phyloP scores from a whole-genome alignment of 192 early-diverging fungal genomes.

The Kickxella alabastrina region DNA sequence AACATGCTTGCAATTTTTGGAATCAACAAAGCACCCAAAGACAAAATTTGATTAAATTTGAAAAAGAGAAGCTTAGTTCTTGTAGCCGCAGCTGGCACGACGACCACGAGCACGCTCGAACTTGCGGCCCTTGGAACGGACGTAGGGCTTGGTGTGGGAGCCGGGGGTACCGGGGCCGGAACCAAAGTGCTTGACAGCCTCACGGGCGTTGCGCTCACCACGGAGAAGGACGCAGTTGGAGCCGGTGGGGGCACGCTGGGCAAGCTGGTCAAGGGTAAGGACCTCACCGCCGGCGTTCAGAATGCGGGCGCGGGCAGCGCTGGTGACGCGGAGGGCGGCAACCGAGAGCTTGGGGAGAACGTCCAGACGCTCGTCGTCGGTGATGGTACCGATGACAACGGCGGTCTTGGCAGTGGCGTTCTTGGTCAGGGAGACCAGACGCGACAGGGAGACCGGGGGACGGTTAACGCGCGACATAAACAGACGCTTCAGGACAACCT shows the following conservation, averaged over 20 bases:
- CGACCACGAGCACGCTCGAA: conserved; percentile 99
- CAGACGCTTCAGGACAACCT: conserved; percentile 96
- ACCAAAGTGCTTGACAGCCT: conserved; percentile 99
- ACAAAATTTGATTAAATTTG: conserved; percentile 7
- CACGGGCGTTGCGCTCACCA: conserved; percentile 89
- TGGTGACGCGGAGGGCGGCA: conserved; percentile 93
- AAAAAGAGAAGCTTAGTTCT: conserved; percentile 58
- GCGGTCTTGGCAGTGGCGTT: conserved; percentile 78
- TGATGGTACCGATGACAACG: conserved; percentile 94
- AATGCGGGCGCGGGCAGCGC: conserved; percentile 94
- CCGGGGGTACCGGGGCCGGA: conserved; percentile 66
- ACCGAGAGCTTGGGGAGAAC: conserved; percentile 94
- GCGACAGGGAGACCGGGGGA: conserved; percentile 91
- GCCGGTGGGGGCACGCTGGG: conserved; percentile 95
- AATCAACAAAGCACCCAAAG: conserved; percentile 15
- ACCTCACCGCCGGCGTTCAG: conserved; percentile 98
- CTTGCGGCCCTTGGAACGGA: conserved; percentile 99
- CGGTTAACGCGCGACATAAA: conserved; percentile 98
- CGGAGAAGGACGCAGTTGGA: conserved; percentile 93
- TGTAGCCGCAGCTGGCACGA: conserved; percentile 97
- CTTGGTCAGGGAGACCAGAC: conserved; percentile 78
- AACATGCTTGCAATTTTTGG: no score
- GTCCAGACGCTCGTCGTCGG: conserved; percentile 91
- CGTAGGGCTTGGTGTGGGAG: conserved; percentile 79
- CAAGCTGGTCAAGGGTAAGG: conserved; percentile 98